Conservation (phyloP, 371 early-diverging fungal genomes). For the Encephalitozoon romaleae region DNA sequence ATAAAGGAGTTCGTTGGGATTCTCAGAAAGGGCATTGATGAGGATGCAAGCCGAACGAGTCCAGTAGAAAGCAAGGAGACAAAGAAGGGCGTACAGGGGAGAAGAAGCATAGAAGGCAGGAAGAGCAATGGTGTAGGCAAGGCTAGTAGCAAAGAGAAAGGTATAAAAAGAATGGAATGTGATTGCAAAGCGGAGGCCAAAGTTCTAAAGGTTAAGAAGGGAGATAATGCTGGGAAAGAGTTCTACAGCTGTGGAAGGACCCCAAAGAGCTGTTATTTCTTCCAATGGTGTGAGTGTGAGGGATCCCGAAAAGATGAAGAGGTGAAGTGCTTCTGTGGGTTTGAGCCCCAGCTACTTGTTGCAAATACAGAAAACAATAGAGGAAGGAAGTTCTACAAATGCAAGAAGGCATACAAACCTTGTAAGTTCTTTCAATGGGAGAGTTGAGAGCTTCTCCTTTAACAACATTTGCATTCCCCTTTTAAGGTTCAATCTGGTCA, state of each 20-base stretch:
- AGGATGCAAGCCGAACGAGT: background rate
- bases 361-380: slow-evolving; percentile 56
- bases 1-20: slow-evolving; percentile 65
- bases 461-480: background rate
- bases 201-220: slow-evolving; percentile 62
- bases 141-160: background rate
- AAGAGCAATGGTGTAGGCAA: background rate
- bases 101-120: background rate
- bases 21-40: slow-evolving; percentile 24
- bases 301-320: background rate
- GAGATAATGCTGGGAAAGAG: slow-evolving; percentile 64
- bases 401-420: slow-evolving; percentile 58
- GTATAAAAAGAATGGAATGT: slow-evolving; percentile 57
- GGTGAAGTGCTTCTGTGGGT: slow-evolving; percentile 57
- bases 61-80: background rate
- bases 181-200: slow-evolving; percentile 62
- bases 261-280: slow-evolving; percentile 57
- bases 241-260: slow-evolving; percentile 62
- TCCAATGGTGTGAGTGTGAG: slow-evolving; percentile 46
- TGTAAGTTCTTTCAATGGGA: slow-evolving; percentile 61
- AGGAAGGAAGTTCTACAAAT: slow-evolving; percentile 56
- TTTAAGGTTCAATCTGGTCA: background rate
- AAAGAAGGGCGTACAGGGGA: background rate
- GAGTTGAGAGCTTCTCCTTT: slow-evolving; percentile 23
- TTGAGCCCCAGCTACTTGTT: slow-evolving; percentile 35